Evolutionary conservation across 768 basidiomycete species (phyloP).

Genomic region (Boletus subcaerulescens): DNA sequence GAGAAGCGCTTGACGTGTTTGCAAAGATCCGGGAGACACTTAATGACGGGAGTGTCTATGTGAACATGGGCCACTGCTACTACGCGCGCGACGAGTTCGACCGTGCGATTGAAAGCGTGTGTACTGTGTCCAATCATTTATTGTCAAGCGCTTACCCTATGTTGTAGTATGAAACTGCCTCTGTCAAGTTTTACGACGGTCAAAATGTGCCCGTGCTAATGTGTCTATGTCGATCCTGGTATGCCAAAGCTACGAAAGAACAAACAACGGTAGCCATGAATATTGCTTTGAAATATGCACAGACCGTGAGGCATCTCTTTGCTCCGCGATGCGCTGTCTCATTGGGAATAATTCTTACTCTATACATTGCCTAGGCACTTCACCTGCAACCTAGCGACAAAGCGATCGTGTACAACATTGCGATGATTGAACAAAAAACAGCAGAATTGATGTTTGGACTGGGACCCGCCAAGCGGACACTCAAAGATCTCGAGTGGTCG

Average conservation of each 20-base stretch:
- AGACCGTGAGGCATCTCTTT: conserved; percentile 49
- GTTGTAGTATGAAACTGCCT: conserved; percentile 87
- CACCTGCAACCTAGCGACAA: conserved; percentile 87
- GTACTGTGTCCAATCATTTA: conserved; percentile 21
- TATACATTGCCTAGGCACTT: conserved; percentile 55
- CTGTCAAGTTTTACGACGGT: conserved; percentile 68
- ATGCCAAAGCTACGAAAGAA: conserved; percentile 89
- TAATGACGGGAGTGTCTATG: conserved; percentile 79
- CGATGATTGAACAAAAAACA: conserved; percentile 97
- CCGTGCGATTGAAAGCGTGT: conserved; percentile 90
- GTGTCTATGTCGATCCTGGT: conserved; percentile 91
- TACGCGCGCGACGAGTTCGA: conserved; percentile 93
- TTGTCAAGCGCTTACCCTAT: not conserved
- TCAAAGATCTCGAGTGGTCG: conserved; percentile 75
- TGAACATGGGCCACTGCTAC: conserved; percentile 97
- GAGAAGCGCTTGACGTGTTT: conserved; percentile 88
- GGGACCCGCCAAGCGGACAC: conserved; percentile 68
- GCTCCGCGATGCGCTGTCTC: not conserved
- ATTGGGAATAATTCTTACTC: not conserved
- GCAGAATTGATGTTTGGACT: conserved; percentile 85
- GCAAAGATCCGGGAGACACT: conserved; percentile 87
- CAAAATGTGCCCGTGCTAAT: conserved; percentile 75
- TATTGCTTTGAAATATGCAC: conserved; percentile 79
- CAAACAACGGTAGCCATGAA: conserved; percentile 80
- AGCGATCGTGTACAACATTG: conserved; percentile 90